phyloP scores from a whole-genome alignment of 2,329 filamentous ascomycete genomes.

The Furcasterigmium sp. region DNA sequence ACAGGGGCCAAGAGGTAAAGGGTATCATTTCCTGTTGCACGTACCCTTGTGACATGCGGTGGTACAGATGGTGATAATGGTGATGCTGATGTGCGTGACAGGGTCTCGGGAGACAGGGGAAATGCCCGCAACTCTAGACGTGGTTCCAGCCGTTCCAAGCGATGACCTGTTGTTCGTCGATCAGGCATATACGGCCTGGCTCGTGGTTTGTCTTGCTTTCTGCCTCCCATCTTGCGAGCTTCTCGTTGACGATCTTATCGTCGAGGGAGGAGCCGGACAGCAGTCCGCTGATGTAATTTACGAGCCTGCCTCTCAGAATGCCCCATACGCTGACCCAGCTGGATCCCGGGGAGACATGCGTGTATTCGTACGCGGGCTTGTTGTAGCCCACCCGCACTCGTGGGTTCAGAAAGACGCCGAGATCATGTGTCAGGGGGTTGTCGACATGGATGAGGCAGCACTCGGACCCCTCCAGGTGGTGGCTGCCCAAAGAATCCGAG shows the following conservation, averaged over 20 bases:
- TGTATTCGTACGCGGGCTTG: slow-evolving; percentile 42
- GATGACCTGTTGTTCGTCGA: slow-evolving; percentile 58
- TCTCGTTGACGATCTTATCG: slow-evolving; percentile 27
- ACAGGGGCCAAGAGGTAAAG: too few relatives aligned
- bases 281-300: slow-evolving; percentile 15
- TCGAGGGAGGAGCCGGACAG: slow-evolving; percentile 15
- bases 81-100: too few relatives aligned
- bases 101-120: too few relatives aligned
- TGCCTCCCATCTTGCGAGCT: slow-evolving; percentile 32
- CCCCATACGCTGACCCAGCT: slow-evolving; percentile 42
- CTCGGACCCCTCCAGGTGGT: slow-evolving; percentile 70
- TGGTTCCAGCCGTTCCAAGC: slow-evolving; percentile 54
- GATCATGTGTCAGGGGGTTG: slow-evolving; percentile 48
- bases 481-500: slow-evolving; percentile 52
- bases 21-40: too few relatives aligned
- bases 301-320: slow-evolving; percentile 38
- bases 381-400: slow-evolving; percentile 64
- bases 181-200: slow-evolving; percentile 45
- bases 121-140: too few relatives aligned
- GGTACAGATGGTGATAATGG: too few relatives aligned
- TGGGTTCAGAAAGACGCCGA: slow-evolving; percentile 64
- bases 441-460: slow-evolving; percentile 75
- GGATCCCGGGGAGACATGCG: slow-evolving; percentile 28
- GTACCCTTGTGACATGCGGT: too few relatives aligned
- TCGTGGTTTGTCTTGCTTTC: slow-evolving; percentile 30